Conservation (phyloP, 2,329 filamentous ascomycete genomes). For the Xylariaceae sp. region DNA sequence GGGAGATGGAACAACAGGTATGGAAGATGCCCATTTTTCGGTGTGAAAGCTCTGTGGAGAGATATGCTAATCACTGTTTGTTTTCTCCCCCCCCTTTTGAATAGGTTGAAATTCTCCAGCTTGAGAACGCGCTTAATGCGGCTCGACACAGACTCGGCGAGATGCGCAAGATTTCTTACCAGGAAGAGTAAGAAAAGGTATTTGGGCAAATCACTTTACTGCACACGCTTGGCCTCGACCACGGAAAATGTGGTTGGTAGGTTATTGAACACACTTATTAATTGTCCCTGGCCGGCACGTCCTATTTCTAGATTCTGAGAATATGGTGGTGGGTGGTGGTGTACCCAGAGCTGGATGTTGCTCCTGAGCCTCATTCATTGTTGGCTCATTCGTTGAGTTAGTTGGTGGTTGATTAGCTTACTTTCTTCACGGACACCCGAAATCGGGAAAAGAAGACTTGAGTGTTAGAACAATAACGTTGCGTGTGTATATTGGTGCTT, state of each 20-base stretch:
- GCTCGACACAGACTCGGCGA: constrained; percentile 83
- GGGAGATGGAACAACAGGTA: constrained; percentile 99
- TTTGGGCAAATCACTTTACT: not conserved
- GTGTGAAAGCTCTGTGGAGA: not conserved
- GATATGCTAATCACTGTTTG: constrained; percentile 17
- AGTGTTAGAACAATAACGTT: not conserved
- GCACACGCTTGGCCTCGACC: not conserved
- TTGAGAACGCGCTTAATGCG: constrained; percentile 77
- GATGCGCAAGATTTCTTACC: constrained; percentile 97
- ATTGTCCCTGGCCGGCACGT: not conserved
- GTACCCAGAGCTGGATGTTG: not conserved
- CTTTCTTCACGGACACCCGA: not conserved
- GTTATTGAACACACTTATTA: no score
- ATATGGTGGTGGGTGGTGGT: not conserved
- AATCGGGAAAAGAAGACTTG: not conserved
- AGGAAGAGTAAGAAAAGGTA: constrained; percentile 54
- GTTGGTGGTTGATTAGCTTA: not conserved
- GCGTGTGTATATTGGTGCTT: constrained; percentile 9
- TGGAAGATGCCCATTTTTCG: constrained; percentile 22
- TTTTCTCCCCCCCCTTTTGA: not conserved
- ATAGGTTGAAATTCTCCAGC: constrained; percentile 92
- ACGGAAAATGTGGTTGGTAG: not conserved
- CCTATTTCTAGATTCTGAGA: constrained; percentile 1
- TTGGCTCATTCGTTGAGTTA: no score
- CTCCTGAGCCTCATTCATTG: not conserved